These are phyloP conservation scores for Colletotrichum sp. DNA, from an alignment of 2,329 filamentous ascomycete species.

Conservation along the genomic window DNA sequence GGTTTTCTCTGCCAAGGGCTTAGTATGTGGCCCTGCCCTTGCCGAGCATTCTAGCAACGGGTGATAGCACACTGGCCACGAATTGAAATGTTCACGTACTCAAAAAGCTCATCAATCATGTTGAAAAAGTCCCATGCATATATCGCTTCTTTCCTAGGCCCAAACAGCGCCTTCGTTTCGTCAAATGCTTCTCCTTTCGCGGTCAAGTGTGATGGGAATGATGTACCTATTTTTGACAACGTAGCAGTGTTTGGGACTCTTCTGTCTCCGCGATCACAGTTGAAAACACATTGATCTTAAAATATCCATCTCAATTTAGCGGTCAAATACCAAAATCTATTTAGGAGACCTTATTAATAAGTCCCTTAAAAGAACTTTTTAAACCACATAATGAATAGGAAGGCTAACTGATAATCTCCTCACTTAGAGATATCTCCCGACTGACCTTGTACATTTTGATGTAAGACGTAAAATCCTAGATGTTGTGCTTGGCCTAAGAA, in stretches of 20 bases:
- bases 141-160: too few relatives aligned
- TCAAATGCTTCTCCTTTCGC: not conserved
- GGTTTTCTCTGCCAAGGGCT: too few relatives aligned
- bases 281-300: not conserved
- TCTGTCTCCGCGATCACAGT: not conserved
- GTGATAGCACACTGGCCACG: too few relatives aligned
- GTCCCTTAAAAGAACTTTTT: not conserved
- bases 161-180: not conserved
- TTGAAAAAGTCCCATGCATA: too few relatives aligned
- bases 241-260: not conserved
- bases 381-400: not conserved
- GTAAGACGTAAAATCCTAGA: not conserved
- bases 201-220: not conserved
- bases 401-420: too few relatives aligned
- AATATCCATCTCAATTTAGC: not conserved
- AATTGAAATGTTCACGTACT: too few relatives aligned
- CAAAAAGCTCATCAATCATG: too few relatives aligned
- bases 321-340: accelerated
- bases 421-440: too few relatives aligned
- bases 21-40: too few relatives aligned
- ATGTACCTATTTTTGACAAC: too few relatives aligned
- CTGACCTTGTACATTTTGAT: not conserved
- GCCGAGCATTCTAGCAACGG: too few relatives aligned
- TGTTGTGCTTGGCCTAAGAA: not conserved
- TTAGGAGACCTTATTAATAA: accelerated